phyloP scores from a whole-genome alignment of 1,284 basidiomycete species.

The Coniferiporia weirii region DNA sequence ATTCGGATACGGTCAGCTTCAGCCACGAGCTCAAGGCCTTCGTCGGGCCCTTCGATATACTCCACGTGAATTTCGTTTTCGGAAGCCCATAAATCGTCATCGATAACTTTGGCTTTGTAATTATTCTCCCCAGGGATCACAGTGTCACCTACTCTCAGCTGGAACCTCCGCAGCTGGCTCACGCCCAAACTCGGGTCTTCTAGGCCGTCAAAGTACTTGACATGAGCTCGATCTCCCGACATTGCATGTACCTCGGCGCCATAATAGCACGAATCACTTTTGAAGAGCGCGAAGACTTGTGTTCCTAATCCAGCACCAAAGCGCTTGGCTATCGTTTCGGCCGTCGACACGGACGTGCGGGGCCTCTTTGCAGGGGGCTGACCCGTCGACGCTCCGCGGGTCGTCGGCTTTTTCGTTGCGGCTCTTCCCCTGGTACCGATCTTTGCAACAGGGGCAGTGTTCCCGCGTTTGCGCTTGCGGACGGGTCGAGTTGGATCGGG shows the following conservation, averaged over 20 bases:
- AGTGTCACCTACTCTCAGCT: slow-evolving; percentile 49
- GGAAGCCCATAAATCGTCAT: slow-evolving; percentile 31
- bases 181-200: slow-evolving; percentile 38
- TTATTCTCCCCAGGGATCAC: slow-evolving; percentile 34
- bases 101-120: slow-evolving; percentile 31
- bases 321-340: slow-evolving; percentile 18
- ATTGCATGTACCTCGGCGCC: slow-evolving; percentile 46
- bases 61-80: slow-evolving; percentile 35
- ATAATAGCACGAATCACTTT: slow-evolving; percentile 54
- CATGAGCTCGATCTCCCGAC: slow-evolving; percentile 31
- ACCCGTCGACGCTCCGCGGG: neutral
- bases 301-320: slow-evolving; percentile 28
- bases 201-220: slow-evolving; percentile 52
- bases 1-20: slow-evolving; percentile 39
- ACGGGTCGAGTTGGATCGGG: slow-evolving; percentile 18
- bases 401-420: slow-evolving; percentile 17
- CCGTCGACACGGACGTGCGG: neutral
- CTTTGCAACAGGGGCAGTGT: slow-evolving; percentile 21
- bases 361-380: slow-evolving; percentile 1
- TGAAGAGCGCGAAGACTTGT: slow-evolving; percentile 66
- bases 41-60: slow-evolving; percentile 34
- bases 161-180: slow-evolving; percentile 48
- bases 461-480: slow-evolving; percentile 47
- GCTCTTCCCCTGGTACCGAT: slow-evolving; percentile 23
- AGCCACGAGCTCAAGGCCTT: slow-evolving; percentile 27